phyloP scores from a whole-genome alignment of 169 alveolate genomes.

The Neospora caninum region DNA sequence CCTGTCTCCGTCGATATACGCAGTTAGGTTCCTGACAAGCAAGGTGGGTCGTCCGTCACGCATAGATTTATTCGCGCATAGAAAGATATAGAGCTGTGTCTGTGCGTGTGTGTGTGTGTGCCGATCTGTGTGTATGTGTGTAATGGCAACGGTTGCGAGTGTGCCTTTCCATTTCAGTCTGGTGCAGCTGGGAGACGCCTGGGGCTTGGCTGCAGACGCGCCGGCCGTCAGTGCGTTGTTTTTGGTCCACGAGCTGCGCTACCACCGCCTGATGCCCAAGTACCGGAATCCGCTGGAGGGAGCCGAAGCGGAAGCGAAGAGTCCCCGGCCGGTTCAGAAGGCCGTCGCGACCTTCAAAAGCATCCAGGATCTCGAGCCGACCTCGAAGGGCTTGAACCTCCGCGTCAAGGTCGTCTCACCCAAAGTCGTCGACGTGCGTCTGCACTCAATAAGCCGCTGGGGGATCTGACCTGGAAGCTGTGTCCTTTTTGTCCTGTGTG shows the following conservation, averaged over 20 bases:
- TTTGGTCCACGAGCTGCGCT: conserved; percentile 56
- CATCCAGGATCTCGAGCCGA: conserved; percentile 48
- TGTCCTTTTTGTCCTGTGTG: no score
- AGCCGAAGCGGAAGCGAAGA: background rate
- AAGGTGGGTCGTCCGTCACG: no score
- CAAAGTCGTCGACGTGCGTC: conserved; percentile 40
- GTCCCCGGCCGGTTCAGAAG: conserved; percentile 29
- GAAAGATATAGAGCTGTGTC: no score
- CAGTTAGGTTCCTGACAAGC: no score
- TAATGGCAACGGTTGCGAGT: no score
- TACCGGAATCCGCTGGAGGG: conserved; percentile 23
- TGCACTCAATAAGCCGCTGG: background rate
- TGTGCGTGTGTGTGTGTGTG: no score
- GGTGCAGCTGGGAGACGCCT: conserved; percentile 66
- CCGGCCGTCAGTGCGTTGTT: conserved; percentile 58
- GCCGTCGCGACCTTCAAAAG: conserved; percentile 52
- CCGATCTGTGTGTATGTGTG: no score
- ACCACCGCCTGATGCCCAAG: conserved; percentile 55
- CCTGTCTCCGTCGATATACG: no score
- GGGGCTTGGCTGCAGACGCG: conserved; percentile 56
- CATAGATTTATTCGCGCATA: no score
- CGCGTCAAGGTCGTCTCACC: conserved; percentile 63
- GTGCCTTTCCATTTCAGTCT: conserved; percentile 28
- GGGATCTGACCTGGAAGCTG: background rate
- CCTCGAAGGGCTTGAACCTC: conserved; percentile 62